Evolutionary conservation across 306 rosid genomes (phyloP).

Genomic region (Castanea mollissima): DNA sequence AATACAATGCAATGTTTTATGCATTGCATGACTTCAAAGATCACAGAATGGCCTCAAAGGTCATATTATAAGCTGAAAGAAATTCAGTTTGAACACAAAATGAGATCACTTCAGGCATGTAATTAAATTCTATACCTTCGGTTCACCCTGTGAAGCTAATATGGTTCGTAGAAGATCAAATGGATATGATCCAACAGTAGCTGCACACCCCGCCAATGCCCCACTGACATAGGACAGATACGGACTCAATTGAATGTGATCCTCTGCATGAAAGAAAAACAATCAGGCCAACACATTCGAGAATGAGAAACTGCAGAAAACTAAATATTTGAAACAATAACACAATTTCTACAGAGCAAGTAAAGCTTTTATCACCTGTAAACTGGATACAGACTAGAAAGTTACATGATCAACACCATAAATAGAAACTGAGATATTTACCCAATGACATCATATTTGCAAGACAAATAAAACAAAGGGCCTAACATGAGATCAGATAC

Average conservation of each 20-base stretch:
- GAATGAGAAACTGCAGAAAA: conserved; percentile 14
- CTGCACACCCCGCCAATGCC: conserved; percentile 90
- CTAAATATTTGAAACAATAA: not conserved
- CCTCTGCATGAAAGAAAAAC: conserved; percentile 57
- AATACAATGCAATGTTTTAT: not conserved
- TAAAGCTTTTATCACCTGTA: not conserved
- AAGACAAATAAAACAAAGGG: not conserved
- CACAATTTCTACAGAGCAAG: not conserved
- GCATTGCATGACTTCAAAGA: not conserved
- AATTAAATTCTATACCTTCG: conserved; percentile 55
- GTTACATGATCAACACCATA: not conserved
- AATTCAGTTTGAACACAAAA: not conserved
- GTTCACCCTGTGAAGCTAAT: conserved; percentile 98
- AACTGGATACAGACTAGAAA: not conserved
- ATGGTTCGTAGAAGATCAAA: conserved; percentile 93
- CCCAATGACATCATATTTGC: not conserved
- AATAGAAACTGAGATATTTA: not conserved
- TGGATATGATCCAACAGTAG: conserved; percentile 92
- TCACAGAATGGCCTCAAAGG: not conserved
- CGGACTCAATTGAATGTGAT: conserved; percentile 74
- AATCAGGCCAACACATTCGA: not conserved
- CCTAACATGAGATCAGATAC: not conserved
- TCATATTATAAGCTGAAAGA: not conserved
- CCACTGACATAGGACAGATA: conserved; percentile 89
- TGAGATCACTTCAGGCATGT: not conserved